phyloP scores from a whole-genome alignment of 139 green algal species.

The Chlorella sp. region DNA sequence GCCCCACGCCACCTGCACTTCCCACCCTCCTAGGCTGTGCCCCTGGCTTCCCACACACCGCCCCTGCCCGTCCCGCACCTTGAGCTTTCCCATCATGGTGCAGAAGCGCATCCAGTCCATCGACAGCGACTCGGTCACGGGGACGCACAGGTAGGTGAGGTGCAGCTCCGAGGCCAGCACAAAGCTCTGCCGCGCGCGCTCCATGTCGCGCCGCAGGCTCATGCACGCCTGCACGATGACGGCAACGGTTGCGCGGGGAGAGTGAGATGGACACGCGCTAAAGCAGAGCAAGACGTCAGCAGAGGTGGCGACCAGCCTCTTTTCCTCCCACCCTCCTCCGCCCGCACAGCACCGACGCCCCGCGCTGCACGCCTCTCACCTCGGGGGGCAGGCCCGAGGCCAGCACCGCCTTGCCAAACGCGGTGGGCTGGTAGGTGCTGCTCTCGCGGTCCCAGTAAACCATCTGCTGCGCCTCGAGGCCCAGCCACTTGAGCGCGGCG shows the following conservation, averaged over 20 bases:
- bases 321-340: too few relatives aligned
- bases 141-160: slow-evolving; percentile 85
- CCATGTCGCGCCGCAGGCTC: slow-evolving; percentile 63
- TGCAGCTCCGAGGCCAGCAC: slow-evolving; percentile 84
- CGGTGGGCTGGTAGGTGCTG: slow-evolving; percentile 41
- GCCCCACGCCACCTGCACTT: too few relatives aligned
- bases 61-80: slow-evolving; percentile 3
- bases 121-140: slow-evolving; percentile 54
- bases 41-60: too few relatives aligned
- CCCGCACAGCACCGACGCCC: too few relatives aligned
- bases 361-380: too few relatives aligned
- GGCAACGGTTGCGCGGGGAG: background rate
- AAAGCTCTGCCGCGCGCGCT: slow-evolving; percentile 53
- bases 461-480: slow-evolving; percentile 38
- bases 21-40: too few relatives aligned
- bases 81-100: slow-evolving; percentile 14
- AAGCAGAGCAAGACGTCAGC: background rate
- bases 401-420: slow-evolving; percentile 71
- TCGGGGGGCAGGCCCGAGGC: slow-evolving; percentile 60
- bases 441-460: slow-evolving; percentile 37
- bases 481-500: slow-evolving; percentile 67
- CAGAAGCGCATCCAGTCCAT: slow-evolving; percentile 35
- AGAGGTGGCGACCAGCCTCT: too few relatives aligned
- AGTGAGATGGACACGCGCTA: background rate
- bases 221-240: background rate